A percentile compares a stretch with the other conserved stretches of the same genome.
Evolutionary conservation across 2,329 filamentous ascomycete genomes (phyloP).

Genomic region (Aspergillus flavus): DNA sequence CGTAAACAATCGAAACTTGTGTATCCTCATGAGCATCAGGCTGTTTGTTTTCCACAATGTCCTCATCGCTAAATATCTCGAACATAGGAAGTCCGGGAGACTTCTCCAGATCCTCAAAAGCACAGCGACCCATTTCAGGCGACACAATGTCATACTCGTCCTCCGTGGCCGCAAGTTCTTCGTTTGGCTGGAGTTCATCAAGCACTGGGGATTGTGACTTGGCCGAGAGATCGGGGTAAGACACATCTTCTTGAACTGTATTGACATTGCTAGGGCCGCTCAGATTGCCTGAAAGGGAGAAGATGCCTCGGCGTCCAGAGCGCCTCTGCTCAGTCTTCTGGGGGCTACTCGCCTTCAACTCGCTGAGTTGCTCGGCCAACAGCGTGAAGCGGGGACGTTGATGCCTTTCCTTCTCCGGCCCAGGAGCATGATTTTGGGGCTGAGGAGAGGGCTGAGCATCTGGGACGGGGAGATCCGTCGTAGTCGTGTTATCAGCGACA

Average conservation of each 20-base stretch:
- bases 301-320: constrained; percentile 35
- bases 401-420: constrained; percentile 17
- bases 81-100: constrained; percentile 16
- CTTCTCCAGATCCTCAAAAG: constrained; percentile 1
- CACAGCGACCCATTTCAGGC: constrained; percentile 1
- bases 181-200: constrained; percentile 5
- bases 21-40: constrained; percentile 14
- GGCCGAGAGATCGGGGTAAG: constrained; percentile 26
- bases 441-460: not conserved
- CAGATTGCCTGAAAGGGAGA: constrained; percentile 37
- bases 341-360: constrained; percentile 66
- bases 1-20: not conserved
- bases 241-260: constrained; percentile 17
- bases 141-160: constrained; percentile 7
- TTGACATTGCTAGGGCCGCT: constrained; percentile 20
- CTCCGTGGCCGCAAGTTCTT: not conserved
- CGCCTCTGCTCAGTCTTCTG: constrained; percentile 36
- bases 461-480: not conserved
- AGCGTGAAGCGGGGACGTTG: constrained; percentile 62
- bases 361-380: constrained; percentile 61
- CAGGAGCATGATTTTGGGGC: not conserved
- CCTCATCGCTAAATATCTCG: constrained; percentile 17
- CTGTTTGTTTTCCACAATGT: constrained; percentile 8
- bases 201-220: constrained; percentile 18
- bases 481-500: not conserved